Conservation (phyloP, 23 red algal species). For the Agarophyton chilense region DNA sequence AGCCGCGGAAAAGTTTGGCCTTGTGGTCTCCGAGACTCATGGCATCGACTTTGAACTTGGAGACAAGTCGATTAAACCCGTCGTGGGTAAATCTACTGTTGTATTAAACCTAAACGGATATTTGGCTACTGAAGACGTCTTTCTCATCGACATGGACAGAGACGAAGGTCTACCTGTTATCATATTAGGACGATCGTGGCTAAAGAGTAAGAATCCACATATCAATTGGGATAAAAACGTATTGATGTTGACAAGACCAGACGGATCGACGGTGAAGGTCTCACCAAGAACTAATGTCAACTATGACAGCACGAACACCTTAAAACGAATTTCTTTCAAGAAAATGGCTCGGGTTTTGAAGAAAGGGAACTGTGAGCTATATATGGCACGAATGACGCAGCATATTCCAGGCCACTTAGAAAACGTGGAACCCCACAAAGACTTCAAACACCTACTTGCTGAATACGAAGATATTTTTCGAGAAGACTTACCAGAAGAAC, state of each 20-base stretch:
- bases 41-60: slow-evolving; percentile 31
- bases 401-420: too few species aligned
- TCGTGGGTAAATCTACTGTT: not conserved
- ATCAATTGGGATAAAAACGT: slow-evolving; percentile 2
- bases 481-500: slow-evolving; percentile 26
- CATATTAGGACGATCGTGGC: not conserved
- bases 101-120: not conserved
- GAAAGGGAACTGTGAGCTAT: slow-evolving; percentile 1
- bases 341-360: not conserved
- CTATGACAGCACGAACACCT: too few species aligned
- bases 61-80: slow-evolving; percentile 18
- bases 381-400: not conserved
- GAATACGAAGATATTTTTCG: not conserved
- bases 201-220: not conserved
- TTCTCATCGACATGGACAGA: slow-evolving; percentile 1
- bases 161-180: not conserved
- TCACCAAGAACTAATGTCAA: not conserved
- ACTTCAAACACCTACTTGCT: not conserved
- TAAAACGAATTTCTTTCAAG: slow-evolving; percentile 2
- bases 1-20: slow-evolving; percentile 2
- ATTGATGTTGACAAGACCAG: not conserved
- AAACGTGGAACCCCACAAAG: not conserved
- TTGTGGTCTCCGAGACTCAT: not conserved
- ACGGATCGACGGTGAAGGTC: not conserved
- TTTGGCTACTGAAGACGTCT: not conserved